A percentile compares a stretch with the other conserved stretches of the same genome.
These are phyloP conservation scores for Sporothrix humicola DNA, from an alignment of 2,329 filamentous ascomycete genomes.

Conservation along the genomic window DNA sequence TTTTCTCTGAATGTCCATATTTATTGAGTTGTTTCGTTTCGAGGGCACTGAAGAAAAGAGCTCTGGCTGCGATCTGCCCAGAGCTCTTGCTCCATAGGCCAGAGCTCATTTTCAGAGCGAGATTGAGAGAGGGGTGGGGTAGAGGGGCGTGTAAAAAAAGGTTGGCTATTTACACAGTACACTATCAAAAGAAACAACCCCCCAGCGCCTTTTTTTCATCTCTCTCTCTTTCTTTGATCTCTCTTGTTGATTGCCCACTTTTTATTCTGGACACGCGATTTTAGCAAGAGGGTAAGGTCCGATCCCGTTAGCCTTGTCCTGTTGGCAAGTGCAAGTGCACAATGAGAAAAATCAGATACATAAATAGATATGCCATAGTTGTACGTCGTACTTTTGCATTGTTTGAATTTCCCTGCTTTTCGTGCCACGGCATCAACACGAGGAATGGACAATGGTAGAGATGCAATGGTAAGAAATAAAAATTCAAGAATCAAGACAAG, in stretches of 20 bases:
- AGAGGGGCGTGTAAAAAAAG: not conserved
- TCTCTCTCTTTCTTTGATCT: no score
- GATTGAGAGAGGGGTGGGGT: not conserved
- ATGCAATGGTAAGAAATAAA: not conserved
- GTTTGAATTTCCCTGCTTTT: not conserved
- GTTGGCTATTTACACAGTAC: not conserved
- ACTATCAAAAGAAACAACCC: slow-evolving; percentile 14
- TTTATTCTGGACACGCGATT: slow-evolving; percentile 16
- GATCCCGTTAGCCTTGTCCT: slow-evolving; percentile 16
- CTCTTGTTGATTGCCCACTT: not conserved
- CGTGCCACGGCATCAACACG: not conserved
- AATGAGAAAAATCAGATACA: no score
- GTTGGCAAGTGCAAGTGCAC: no score
- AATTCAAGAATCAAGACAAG: not conserved
- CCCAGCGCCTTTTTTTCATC: not conserved
- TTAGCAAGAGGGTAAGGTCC: slow-evolving; percentile 18
- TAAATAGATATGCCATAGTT: no score
- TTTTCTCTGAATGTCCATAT: not conserved
- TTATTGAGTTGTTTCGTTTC: slow-evolving; percentile 14
- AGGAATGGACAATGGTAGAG: not conserved
- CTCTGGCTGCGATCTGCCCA: slow-evolving; percentile 11
- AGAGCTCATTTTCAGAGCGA: slow-evolving; percentile 6
- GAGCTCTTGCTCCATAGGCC: not conserved
- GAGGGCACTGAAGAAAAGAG: slow-evolving; percentile 8
- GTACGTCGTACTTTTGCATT: not conserved